Evolutionary conservation across 768 basidiomycete species (phyloP).

Genomic region (Tricholomella constricta): DNA sequence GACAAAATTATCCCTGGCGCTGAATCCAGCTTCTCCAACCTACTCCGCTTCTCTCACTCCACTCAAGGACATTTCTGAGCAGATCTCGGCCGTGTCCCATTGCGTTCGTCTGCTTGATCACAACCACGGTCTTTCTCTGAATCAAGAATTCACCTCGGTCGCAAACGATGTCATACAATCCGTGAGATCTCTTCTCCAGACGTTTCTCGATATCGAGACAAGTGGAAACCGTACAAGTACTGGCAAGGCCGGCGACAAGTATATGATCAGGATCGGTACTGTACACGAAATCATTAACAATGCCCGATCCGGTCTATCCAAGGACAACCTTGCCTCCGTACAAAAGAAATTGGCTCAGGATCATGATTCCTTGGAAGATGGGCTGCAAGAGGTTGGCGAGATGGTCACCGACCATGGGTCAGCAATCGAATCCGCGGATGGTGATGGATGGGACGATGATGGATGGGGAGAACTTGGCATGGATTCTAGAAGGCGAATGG

Average conservation of each 20-base stretch:
- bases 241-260: constrained; percentile 41
- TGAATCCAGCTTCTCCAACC: constrained; percentile 59
- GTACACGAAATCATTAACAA: constrained; percentile 62
- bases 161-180: constrained; percentile 45
- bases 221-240: constrained; percentile 18
- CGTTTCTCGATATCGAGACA: constrained; percentile 40
- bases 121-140: constrained; percentile 48
- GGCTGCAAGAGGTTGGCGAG: constrained; percentile 54
- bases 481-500: constrained; percentile 46
- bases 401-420: constrained; percentile 47
- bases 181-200: constrained; percentile 43
- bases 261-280: constrained; percentile 57
- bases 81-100: constrained; percentile 51
- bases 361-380: constrained; percentile 61
- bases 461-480: constrained; percentile 71
- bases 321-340: constrained; percentile 60
- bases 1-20: constrained; percentile 63
- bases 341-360: constrained; percentile 51
- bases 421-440: constrained; percentile 39
- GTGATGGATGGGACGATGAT: constrained; percentile 60
- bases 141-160: constrained; percentile 43
- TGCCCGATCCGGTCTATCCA: constrained; percentile 54
- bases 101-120: constrained; percentile 47
- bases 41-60: constrained; percentile 52
- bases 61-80: constrained; percentile 53